Conservation (phyloP, 495 filamentous ascomycete species). For the Xylaria bambusicola region DNA sequence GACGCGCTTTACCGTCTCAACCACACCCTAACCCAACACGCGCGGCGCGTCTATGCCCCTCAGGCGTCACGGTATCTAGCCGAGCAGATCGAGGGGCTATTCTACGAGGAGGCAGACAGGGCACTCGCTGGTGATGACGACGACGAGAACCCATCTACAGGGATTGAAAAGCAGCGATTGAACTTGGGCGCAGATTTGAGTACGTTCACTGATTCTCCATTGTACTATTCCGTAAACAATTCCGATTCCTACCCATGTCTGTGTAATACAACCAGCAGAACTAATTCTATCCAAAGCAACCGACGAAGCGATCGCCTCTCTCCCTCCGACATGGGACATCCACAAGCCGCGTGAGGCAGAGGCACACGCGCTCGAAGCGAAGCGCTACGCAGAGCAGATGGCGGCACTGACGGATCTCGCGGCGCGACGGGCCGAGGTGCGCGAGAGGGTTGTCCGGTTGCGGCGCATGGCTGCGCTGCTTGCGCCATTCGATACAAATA, state of each 20-base stretch:
- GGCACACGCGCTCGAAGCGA: constrained; percentile 36
- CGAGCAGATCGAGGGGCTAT: constrained; percentile 76
- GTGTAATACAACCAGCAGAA: too few relatives aligned
- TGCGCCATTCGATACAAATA: constrained; percentile 49
- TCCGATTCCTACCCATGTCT: too few relatives aligned
- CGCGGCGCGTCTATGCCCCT: constrained; percentile 68
- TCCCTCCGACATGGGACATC: constrained; percentile 45
- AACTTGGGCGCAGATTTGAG: constrained; percentile 40
- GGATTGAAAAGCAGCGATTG: constrained; percentile 37
- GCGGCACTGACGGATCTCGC: constrained; percentile 54
- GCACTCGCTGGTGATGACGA: constrained; percentile 23
- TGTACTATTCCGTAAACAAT: too few relatives aligned
- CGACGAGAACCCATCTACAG: constrained; percentile 43
- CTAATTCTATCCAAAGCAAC: constrained; percentile 33
- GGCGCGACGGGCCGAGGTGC: constrained; percentile 52
- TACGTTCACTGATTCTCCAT: constrained; percentile 32
- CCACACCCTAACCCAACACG: constrained; percentile 66
- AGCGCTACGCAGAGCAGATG: constrained; percentile 57
- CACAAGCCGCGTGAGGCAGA: constrained; percentile 32
- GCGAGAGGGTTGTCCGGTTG: constrained; percentile 58
- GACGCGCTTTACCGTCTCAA: constrained; percentile 61
- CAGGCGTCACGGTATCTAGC: constrained; percentile 78
- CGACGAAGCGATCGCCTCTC: constrained; percentile 41
- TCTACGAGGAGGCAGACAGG: constrained; percentile 57
- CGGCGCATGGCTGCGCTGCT: constrained; percentile 60